These are phyloP conservation scores for Tolypocladium ovalisporum DNA, from an alignment of 2,329 filamentous ascomycete species.

Conservation along the genomic window DNA sequence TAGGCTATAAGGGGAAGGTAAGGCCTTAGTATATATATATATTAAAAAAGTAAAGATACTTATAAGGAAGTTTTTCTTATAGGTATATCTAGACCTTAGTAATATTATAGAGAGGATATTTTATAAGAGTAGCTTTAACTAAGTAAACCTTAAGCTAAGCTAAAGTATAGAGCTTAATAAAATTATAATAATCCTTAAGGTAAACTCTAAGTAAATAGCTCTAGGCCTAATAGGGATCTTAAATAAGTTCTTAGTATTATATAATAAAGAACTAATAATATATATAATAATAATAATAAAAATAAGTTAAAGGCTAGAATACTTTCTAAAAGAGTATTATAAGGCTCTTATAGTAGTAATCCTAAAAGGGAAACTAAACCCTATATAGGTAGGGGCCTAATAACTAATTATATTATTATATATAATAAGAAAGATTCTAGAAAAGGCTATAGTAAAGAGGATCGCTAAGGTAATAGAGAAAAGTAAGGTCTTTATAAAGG, in stretches of 20 bases:
- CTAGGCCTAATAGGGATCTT: background rate
- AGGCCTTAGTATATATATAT: background rate
- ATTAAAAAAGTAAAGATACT: background rate
- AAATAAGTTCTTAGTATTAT: background rate
- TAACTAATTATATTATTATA: background rate
- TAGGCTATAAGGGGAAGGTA: background rate
- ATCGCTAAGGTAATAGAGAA: background rate
- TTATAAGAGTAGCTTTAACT: background rate
- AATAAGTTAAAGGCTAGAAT: background rate
- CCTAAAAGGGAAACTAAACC: too few species aligned
- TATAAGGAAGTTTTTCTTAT: background rate
- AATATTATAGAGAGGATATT: background rate
- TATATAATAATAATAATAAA: background rate
- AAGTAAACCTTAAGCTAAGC: background rate
- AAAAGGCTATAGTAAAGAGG: background rate
- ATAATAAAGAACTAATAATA: background rate
- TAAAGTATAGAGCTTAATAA: background rate
- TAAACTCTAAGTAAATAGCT: background rate
- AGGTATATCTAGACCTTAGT: background rate
- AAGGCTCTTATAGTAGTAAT: too few species aligned
- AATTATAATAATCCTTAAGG: background rate
- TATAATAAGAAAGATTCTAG: background rate
- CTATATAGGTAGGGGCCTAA: too few species aligned
- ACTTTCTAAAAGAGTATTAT: background rate
- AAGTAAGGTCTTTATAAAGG: background rate